Base-by-base conservation (phyloP, 2,329 filamentous ascomycete genomes). In the Talaromyces marneffei region DNA sequence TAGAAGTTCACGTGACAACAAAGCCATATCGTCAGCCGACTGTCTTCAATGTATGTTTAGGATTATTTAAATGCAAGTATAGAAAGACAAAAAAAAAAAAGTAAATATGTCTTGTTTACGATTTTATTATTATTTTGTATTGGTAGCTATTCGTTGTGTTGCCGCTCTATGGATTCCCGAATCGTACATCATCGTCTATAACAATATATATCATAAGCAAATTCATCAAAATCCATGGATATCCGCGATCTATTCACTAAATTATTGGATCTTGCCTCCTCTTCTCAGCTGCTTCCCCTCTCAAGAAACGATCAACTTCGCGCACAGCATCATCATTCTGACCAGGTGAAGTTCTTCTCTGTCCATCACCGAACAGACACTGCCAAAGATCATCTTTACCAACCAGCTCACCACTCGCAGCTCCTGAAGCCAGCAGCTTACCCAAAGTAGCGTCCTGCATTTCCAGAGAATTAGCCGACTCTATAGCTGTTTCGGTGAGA, bases 401-500 rank as follows among this genome's bases (percentile, higher is more conserved):
- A 2, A 97, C 90, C 61, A 90, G 79, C 75, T 97, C 94, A 0
- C 93, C 93, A 0, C 87, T 87, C 1, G 83, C 84, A 27, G 86
- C 85, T 65, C 87, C 87, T 40, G 82, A 54, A 25, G 60, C 84
- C 76, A 97, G 85, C 61, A 97, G 74, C 66, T 84, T 87, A 0
- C 83, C 83, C 37, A 95, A 75, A 0, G 85, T 81, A 6, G 88
- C 89, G 63, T 89, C 83, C 75, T 96, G 85, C 67, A 97, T 75
- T 75, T 97, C 91, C 50, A 90, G 77, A 3, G 91, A 91, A 70
- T 97, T 96, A 1, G 92, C 92, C 14, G 83, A 87, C 64, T 97
- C 92, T 14, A 97, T 82, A 80, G 63, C 82, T 77, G 69, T 90
- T 83, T 66, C 86, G 71, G 60, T 86, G 64, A 70, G 70, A 61